Percentiles rank a stretch among this genome's conserved stretches.
Evolutionary conservation across 306 rosid species (phyloP).

Genomic region (Pterocarpus santalinus): DNA sequence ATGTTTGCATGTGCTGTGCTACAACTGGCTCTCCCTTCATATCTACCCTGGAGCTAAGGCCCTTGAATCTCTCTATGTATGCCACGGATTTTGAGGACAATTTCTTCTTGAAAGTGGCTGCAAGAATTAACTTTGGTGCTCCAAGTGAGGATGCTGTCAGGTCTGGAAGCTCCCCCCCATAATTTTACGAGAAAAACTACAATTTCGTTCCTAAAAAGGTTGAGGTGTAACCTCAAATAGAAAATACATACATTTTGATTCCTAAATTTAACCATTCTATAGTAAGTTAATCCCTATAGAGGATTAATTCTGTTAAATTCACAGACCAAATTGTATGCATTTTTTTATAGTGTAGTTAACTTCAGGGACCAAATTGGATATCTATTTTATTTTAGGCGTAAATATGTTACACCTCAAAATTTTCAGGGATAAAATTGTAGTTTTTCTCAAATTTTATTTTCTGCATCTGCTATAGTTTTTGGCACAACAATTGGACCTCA

Average conservation of each 20-base stretch:
- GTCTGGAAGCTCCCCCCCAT: slow-evolving; percentile 49
- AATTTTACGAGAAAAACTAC: not conserved
- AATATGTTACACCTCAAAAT: too few species aligned
- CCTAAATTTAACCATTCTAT: too few species aligned
- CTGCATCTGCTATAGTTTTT: slow-evolving; percentile 26
- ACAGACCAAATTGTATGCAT: too few species aligned
- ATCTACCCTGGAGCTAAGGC: slow-evolving; percentile 90
- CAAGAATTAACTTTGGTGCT: slow-evolving; percentile 96
- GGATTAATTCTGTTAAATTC: too few species aligned
- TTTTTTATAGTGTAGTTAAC: too few species aligned
- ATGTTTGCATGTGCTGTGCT: slow-evolving; percentile 92
- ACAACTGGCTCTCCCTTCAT: slow-evolving; percentile 92
- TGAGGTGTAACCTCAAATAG: too few species aligned
- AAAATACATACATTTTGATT: too few species aligned
- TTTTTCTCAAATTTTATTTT: not conserved
- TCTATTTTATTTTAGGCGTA: too few species aligned
- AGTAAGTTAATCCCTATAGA: too few species aligned
- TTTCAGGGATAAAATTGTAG: too few species aligned
- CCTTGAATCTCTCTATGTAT: slow-evolving; percentile 92
- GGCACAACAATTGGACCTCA: not conserved
- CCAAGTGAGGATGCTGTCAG: slow-evolving; percentile 70
- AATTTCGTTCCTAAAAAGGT: too few species aligned
- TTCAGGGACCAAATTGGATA: too few species aligned
- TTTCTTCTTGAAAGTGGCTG: slow-evolving; percentile 90
- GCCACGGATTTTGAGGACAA: slow-evolving; percentile 87